Evolutionary conservation across 2,329 filamentous ascomycete species (phyloP).

Genomic region (Hypoxylon sp.): DNA sequence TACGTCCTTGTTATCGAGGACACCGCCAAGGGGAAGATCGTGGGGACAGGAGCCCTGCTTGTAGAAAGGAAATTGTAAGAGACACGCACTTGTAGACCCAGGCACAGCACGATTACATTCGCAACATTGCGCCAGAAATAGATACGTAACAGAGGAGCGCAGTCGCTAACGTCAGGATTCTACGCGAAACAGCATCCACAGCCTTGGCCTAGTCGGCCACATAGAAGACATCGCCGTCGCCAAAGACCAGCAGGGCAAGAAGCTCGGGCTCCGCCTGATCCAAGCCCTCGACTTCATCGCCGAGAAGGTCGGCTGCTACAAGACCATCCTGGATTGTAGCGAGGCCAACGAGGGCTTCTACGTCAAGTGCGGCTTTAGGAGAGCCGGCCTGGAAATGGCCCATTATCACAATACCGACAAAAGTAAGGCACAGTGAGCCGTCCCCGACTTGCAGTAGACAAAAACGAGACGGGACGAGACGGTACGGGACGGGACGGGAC

Average conservation of each 20-base stretch:
- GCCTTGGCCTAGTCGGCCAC: slow-evolving; percentile 84
- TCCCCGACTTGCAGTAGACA: neutral
- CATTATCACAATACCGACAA: slow-evolving; percentile 80
- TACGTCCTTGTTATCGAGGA: slow-evolving; percentile 89
- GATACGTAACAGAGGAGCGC: neutral
- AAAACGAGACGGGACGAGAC: neutral
- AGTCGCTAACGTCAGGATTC: slow-evolving; percentile 32
- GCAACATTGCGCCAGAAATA: neutral
- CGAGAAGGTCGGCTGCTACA: slow-evolving; percentile 91
- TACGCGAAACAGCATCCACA: slow-evolving; percentile 69
- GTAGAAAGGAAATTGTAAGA: slow-evolving; percentile 93
- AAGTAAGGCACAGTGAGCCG: slow-evolving; percentile 51
- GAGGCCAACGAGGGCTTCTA: slow-evolving; percentile 98
- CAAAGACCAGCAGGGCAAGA: slow-evolving; percentile 97
- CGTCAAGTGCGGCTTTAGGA: slow-evolving; percentile 93
- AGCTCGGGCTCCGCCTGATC: slow-evolving; percentile 89
- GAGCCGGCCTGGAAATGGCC: slow-evolving; percentile 94
- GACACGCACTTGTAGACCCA: neutral
- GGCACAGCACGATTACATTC: too few species aligned
- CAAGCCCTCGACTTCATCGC: slow-evolving; percentile 91
- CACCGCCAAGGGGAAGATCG: slow-evolving; percentile 67
- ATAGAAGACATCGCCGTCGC: slow-evolving; percentile 98
- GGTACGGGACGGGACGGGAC: neutral
- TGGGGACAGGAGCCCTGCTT: slow-evolving; percentile 89
- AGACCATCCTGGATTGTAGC: slow-evolving; percentile 95